Evolutionary conservation across 1,284 basidiomycete species (phyloP), one percentile per base, ranked within the genome.

Genomic region (Sphagnurus paluster): DNA sequence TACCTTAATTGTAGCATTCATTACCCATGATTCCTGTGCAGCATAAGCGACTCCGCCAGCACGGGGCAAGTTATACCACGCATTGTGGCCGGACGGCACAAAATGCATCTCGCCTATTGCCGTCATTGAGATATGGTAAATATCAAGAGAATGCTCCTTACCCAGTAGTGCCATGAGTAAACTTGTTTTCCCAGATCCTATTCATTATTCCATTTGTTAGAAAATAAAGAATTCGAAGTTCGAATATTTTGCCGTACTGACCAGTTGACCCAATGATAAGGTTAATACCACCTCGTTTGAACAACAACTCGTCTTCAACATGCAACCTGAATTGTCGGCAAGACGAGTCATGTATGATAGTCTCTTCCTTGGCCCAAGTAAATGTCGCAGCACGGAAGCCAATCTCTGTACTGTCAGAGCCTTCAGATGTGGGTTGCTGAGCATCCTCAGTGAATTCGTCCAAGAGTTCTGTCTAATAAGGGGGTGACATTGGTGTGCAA

Each of bases 11-110:
- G 62, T 70, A 16, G 48, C 72, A 54, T 82, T 84, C 55, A 77
- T 74, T 3, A 84, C 82, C 87, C 87, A 91, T 1, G 84, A 81
- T 56, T 89, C 85, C 60, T 91, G 87, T 1, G 85, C 82, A 4
- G 85, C 84, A 63, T 87, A 90, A 0, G 83, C 80, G 4, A 90
- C 76, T 5, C 87, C 86, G 9, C 76, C 75, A 1, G 68, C 64
- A 6, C 85, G 74, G n/a, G 87, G 86, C 5, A 90, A 72, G 49
- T 77, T 80, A 62, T 74, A 84, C 71, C 80, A 85, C 0, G 84
- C 79, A 26, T 74, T 74, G 9, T 76, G 69, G 5, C 71, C 69
- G 6, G 67, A 61, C 4, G 79, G 73, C 13, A 75, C 61, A 54
- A 77, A 82, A 54, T 84, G 80, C 80, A 84, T 77, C 56, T 84